Evolutionary conservation across 768 basidiomycete genomes (phyloP).

Genomic region (Hypholoma fasciculare): DNA sequence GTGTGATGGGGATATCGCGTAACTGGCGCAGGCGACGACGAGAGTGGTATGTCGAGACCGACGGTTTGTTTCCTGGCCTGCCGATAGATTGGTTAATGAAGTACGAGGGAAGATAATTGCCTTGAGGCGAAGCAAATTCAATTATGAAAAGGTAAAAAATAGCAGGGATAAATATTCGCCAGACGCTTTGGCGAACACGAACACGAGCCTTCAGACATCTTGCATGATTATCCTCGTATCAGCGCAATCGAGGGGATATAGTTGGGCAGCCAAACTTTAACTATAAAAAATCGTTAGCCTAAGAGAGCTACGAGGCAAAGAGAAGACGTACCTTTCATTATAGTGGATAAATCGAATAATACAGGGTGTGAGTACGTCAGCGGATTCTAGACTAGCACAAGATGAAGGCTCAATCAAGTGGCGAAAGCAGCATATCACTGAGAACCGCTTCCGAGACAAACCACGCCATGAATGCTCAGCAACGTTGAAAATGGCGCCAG

Average conservation of each 20-base stretch:
- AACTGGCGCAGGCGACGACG: conserved; percentile 1
- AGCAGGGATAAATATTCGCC: background rate
- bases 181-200: background rate
- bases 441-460: background rate
- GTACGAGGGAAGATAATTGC: background rate
- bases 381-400: background rate
- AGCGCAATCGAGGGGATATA: background rate
- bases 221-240: background rate
- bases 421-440: background rate
- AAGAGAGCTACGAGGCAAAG: background rate
- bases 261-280: background rate
- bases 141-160: background rate
- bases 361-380: background rate
- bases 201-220: background rate
- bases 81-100: background rate
- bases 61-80: conserved; percentile 1
- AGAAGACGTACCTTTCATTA: conserved; percentile 2
- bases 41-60: conserved; percentile 13
- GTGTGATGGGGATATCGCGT: conserved; percentile 1
- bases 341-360: background rate
- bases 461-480: no score
- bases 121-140: conserved; percentile 1
- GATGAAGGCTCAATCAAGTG: background rate
- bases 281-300: background rate
- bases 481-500: no score